Evolutionary conservation across 2,329 filamentous ascomycete genomes (phyloP), one percentile per base, ranked within the genome.

Genomic region (Aspergillus fructus): DNA sequence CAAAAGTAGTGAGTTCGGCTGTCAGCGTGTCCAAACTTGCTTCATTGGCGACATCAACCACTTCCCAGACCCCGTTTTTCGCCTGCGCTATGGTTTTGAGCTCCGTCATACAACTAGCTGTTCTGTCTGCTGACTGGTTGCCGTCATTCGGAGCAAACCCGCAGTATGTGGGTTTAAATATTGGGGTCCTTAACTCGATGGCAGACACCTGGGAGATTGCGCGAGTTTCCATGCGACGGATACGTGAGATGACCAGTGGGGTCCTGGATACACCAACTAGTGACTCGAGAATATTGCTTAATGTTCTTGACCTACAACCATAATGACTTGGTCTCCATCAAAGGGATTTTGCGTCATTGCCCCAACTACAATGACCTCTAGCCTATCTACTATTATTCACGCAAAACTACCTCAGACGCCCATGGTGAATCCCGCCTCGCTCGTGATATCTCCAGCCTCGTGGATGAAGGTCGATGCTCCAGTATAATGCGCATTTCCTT

Each of bases 401-500:
- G n/a, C 5, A 15, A 24, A 23, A 9, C 33, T 19, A 5, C 23
- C 19, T 50, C 37, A 51, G 19, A 51, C 27, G 13, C 19, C 24
- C 39, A 51, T 33, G 24, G 11, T 33, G 23, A 53, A 53, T 27
- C 50, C 50, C 13, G 30, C 50, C 19, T 53, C 19, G 27, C 50
- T 53, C 5, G 57, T 65, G 5, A 42, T 42, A 64, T 75, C 72
- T 0, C 59, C 65, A n/a, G 64, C 47, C 51, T 75, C 71, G n/a
- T 68, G 59, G 15, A 71, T 52, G 49, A 72, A 70, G 1, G 62
- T 66, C 27, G 59, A 57, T 7, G 65, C 53, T 8, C 72, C 71
- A 0, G 69, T 73, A 56, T 75, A 74, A 37, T 60, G 73, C 1
- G 70, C 72, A 27, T 64, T 55, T 2, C 72, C 72, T 47, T 74